Conservation (phyloP, 2,329 filamentous ascomycete species). For the Lasiodiplodia gonubiensis region DNA sequence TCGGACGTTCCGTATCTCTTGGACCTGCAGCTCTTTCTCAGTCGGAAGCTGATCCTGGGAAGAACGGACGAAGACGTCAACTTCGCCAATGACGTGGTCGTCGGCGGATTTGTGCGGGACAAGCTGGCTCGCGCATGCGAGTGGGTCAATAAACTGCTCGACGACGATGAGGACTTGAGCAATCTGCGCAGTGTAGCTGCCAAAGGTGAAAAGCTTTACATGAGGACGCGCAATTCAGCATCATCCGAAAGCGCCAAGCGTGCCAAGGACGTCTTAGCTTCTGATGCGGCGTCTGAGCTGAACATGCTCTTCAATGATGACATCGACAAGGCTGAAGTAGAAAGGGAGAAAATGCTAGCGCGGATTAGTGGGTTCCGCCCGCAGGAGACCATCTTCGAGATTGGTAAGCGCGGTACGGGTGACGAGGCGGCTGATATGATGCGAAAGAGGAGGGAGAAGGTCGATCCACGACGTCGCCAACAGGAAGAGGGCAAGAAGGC, state of each 20-base stretch:
- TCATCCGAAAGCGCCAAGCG: conserved; percentile 89
- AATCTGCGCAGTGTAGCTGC: conserved; percentile 73
- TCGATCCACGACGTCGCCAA: conserved; percentile 61
- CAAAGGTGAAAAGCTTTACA: conserved; percentile 93
- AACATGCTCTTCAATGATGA: conserved; percentile 75
- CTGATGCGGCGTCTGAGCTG: conserved; percentile 73
- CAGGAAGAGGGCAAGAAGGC: conserved; percentile 47
- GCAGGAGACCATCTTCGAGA: conserved; percentile 94
- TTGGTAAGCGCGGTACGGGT: conserved; percentile 71
- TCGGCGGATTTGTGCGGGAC: conserved; percentile 76
- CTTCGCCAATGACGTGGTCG: conserved; percentile 81
- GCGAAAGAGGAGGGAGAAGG: conserved; percentile 72
- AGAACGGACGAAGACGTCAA: conserved; percentile 67
- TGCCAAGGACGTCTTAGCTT: conserved; percentile 75
- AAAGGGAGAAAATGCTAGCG: conserved; percentile 84
- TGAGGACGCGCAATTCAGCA: conserved; percentile 86
- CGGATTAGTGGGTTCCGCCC: conserved; percentile 88
- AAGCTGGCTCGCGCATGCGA: conserved; percentile 78
- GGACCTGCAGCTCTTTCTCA: conserved; percentile 92
- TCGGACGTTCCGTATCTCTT: conserved; percentile 89
- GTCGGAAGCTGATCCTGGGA: conserved; percentile 80
- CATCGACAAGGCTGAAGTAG: conserved; percentile 66
- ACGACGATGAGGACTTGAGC: conserved; percentile 75
- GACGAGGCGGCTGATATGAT: conserved; percentile 76
- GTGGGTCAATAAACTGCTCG: conserved; percentile 79